These are phyloP conservation scores for Periconia sp. DNA, from an alignment of 2,329 filamentous ascomycete species.

Conservation along the genomic window DNA sequence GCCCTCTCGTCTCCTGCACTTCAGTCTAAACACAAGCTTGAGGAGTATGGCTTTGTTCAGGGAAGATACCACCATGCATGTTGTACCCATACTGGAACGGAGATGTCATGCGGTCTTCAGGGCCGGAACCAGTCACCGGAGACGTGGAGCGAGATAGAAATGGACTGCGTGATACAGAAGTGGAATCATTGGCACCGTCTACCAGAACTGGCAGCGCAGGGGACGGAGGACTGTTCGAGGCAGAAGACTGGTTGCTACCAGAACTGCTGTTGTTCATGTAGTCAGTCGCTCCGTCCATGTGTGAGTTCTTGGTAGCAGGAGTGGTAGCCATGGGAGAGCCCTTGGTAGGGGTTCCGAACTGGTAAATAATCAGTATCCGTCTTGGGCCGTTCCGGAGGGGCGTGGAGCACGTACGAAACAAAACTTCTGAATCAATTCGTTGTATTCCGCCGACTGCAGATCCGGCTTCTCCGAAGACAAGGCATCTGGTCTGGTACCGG, in stretches of 20 bases:
- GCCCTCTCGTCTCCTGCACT: not conserved
- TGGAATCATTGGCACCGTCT: constrained; percentile 48
- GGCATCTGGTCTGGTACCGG: constrained; percentile 57
- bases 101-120: constrained; percentile 48
- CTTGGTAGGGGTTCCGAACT: constrained; percentile 59
- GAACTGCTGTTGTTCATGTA: constrained; percentile 31
- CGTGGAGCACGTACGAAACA: constrained; percentile 90
- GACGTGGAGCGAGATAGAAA: constrained; percentile 50
- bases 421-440: constrained; percentile 98
- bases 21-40: constrained; percentile 44
- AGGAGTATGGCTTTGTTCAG: constrained; percentile 52
- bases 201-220: constrained; percentile 39
- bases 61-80: constrained; percentile 52
- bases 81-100: constrained; percentile 51
- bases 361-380: constrained; percentile 48
- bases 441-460: constrained; percentile 88
- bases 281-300: constrained; percentile 39
- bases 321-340: constrained; percentile 41
- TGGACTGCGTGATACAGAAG: constrained; percentile 31
- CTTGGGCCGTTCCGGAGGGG: constrained; percentile 39
- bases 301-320: constrained; percentile 26
- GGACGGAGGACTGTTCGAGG: constrained; percentile 45
- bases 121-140: constrained; percentile 46
- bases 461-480: constrained; percentile 67
- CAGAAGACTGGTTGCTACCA: constrained; percentile 42